phyloP scores from a whole-genome alignment of 805 yeast genomes.

The Ogataea neopini region DNA sequence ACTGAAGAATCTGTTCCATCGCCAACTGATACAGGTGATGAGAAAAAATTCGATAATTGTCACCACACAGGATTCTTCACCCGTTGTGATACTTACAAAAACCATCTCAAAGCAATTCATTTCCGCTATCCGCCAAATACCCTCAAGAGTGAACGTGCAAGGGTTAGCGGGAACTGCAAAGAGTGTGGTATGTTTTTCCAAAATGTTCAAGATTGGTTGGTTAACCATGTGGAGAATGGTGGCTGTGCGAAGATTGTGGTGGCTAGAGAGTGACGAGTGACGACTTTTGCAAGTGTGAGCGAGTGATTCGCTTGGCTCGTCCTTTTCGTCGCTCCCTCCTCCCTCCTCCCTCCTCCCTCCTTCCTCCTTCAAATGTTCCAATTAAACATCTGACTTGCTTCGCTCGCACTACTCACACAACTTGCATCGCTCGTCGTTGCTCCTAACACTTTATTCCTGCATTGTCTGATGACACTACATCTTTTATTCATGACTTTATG shows the following conservation, averaged over 20 bases:
- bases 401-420: too few species aligned
- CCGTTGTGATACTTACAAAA: slow-evolving; percentile 88
- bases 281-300: too few species aligned
- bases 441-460: too few species aligned
- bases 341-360: too few species aligned
- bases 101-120: slow-evolving; percentile 87
- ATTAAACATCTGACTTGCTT: too few species aligned
- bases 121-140: slow-evolving; percentile 89
- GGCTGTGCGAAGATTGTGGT: slow-evolving; percentile 33
- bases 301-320: too few species aligned
- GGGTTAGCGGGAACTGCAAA: slow-evolving; percentile 73
- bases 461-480: too few species aligned
- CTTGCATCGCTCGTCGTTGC: too few species aligned
- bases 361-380: too few species aligned
- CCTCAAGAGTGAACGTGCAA: slow-evolving; percentile 68
- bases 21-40: slow-evolving; percentile 11
- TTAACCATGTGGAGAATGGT: slow-evolving; percentile 62
- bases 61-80: slow-evolving; percentile 85
- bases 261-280: too few species aligned
- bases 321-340: too few species aligned
- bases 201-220: slow-evolving; percentile 79
- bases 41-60: slow-evolving; percentile 39
- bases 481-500: background rate
- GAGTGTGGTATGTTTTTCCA: slow-evolving; percentile 68
- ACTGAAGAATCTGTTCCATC: slow-evolving; percentile 26